These are phyloP conservation scores for Saccharomycopsis lassenensis DNA, from an alignment of 805 yeast species.

Conservation along the genomic window DNA sequence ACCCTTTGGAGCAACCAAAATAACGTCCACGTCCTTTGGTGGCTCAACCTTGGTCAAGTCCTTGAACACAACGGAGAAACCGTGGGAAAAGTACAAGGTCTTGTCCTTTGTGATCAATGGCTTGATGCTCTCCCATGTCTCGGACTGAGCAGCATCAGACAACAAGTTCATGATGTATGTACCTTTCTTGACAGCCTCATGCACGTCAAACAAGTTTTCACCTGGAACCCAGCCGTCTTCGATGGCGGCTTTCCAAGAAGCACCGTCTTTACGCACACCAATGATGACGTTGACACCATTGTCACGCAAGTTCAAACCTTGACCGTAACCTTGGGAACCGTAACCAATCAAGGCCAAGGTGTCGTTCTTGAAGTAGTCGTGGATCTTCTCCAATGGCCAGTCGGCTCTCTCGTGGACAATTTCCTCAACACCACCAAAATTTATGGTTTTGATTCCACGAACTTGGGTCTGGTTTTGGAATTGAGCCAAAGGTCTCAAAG, in stretches of 20 bases:
- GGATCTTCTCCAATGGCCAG: constrained; percentile 98
- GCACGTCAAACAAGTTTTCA: constrained; percentile 89
- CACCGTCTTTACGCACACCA: constrained; percentile 98
- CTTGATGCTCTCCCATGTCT: constrained; percentile 83
- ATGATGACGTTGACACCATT: constrained; percentile 95
- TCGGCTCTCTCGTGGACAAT: constrained; percentile 96
- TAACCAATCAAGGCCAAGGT: constrained; percentile 96
- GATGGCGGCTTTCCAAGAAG: constrained; percentile 98
- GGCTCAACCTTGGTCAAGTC: constrained; percentile 93
- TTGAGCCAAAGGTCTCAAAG: too few relatives aligned
- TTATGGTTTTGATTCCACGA: constrained; percentile 94
- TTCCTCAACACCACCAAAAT: constrained; percentile 94
- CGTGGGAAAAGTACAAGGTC: constrained; percentile 98
- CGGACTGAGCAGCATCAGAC: constrained; percentile 99
- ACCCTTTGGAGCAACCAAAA: constrained; percentile 99
- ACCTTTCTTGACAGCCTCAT: constrained; percentile 88
- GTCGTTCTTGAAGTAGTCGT: constrained; percentile 95
- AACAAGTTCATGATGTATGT: constrained; percentile 94
- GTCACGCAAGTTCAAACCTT: constrained; percentile 98
- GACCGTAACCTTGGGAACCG: constrained; percentile 99
- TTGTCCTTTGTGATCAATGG: constrained; percentile 94
- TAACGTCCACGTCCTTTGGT: constrained; percentile 91
- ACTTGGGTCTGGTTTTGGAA: too few relatives aligned
- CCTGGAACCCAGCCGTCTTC: constrained; percentile 99
- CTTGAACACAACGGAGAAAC: constrained; percentile 99